phyloP scores from a whole-genome alignment of 306 rosid genomes.

The Trifolium pratense region DNA sequence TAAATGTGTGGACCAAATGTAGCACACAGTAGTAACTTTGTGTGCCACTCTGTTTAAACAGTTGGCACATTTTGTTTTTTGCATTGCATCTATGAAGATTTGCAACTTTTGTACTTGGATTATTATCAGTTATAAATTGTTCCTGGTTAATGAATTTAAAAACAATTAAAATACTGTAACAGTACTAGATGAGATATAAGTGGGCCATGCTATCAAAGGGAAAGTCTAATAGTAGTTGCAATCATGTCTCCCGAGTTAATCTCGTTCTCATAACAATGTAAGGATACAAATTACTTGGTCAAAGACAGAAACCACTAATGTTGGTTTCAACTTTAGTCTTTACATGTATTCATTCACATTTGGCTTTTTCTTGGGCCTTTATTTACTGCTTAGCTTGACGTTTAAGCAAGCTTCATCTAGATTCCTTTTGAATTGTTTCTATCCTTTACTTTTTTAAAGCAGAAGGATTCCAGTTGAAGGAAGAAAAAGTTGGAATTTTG shows the following conservation, averaged over 20 bases:
- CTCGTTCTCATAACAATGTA: background rate
- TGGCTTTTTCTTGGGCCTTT: background rate
- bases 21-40: background rate
- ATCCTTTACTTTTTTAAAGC: background rate
- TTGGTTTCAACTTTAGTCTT: conserved; percentile 6
- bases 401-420: conserved; percentile 21
- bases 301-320: background rate
- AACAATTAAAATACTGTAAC: background rate
- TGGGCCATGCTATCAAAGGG: background rate
- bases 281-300: background rate
- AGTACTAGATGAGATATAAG: background rate
- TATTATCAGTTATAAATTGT: background rate
- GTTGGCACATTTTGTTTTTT: conserved; percentile 2
- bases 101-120: background rate
- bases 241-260: background rate
- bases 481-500: conserved; percentile 5
- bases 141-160: background rate
- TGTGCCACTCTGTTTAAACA: background rate
- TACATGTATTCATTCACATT: background rate
- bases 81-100: background rate
- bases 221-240: background rate
- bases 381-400: background rate
- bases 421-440: background rate
- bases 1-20: background rate
- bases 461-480: conserved; percentile 1